These are phyloP conservation scores for Trichoderma virens DNA, from an alignment of 495 filamentous ascomycete genomes.

Conservation along the genomic window DNA sequence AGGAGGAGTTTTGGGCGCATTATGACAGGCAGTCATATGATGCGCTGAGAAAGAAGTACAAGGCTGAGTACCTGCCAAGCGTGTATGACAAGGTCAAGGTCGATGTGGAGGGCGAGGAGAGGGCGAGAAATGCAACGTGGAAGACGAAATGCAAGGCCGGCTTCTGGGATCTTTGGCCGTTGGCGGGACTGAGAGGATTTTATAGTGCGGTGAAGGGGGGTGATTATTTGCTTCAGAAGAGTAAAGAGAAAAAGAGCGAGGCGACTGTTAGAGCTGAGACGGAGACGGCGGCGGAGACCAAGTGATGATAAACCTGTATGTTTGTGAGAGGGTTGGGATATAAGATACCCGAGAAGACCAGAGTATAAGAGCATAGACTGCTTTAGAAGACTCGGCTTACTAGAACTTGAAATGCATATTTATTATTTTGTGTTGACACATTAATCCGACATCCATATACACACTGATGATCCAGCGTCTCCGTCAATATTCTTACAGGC, in stretches of 20 bases:
- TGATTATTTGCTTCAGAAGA: conserved; percentile 22
- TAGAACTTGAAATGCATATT: not conserved
- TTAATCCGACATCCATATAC: not conserved
- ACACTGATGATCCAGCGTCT: not conserved
- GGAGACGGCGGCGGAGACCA: not conserved
- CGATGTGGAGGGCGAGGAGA: conserved; percentile 25
- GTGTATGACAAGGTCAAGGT: conserved; percentile 48
- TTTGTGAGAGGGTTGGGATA: not conserved
- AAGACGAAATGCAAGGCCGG: conserved; percentile 13
- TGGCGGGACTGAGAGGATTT: conserved; percentile 26
- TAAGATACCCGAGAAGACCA: not conserved
- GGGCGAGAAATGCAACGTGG: conserved; percentile 12
- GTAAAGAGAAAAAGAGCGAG: not conserved
- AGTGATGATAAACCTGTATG: not conserved
- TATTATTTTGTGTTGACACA: not conserved
- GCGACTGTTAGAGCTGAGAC: not conserved
- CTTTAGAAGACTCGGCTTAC: too few relatives aligned
- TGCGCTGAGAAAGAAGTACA: conserved; percentile 36
- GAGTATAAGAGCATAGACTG: too few relatives aligned
- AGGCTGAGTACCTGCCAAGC: conserved; percentile 36
- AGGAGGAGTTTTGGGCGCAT: conserved; percentile 46
- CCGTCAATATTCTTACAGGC: not conserved
- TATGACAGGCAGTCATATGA: conserved; percentile 44
- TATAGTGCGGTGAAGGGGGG: conserved; percentile 21
- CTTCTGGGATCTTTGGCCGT: conserved; percentile 25